A percentile compares a stretch with the other conserved stretches of the same genome.
phyloP scores from a whole-genome alignment of 192 early-diverging fungal species.

The Haplosporangium gracile region DNA sequence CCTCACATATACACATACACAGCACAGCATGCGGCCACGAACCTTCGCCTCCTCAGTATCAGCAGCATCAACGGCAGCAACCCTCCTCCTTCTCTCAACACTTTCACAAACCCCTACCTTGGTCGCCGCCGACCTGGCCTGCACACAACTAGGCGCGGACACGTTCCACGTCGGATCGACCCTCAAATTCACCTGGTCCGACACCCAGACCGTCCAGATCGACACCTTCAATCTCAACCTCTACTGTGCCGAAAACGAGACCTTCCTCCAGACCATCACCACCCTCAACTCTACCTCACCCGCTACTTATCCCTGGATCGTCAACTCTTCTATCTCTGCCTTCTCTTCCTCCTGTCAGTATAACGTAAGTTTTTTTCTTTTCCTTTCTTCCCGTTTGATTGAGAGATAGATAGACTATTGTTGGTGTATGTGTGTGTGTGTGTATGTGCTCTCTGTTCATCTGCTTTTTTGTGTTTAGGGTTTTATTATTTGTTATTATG shows the following conservation, averaged over 20 bases:
- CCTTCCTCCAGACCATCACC: slow-evolving; percentile 25
- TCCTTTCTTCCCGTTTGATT: background rate
- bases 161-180: slow-evolving; percentile 42
- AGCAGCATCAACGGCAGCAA: background rate
- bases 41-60: slow-evolving; percentile 6
- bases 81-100: background rate
- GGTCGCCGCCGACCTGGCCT: slow-evolving; percentile 25
- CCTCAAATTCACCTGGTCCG: slow-evolving; percentile 36
- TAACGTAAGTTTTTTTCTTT: slow-evolving; percentile 21
- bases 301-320: slow-evolving; percentile 22
- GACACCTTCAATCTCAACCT: slow-evolving; percentile 37
- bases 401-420: background rate
- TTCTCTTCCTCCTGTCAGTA: slow-evolving; percentile 6
- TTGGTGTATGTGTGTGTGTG: background rate
- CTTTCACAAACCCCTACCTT: slow-evolving; percentile 3
- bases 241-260: slow-evolving; percentile 34
- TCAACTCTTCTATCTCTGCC: slow-evolving; percentile 9
- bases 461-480: slow-evolving; percentile 9
- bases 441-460: background rate
- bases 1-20: background rate
- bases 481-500: background rate
- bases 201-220: slow-evolving; percentile 21
- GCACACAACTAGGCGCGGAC: slow-evolving; percentile 24
- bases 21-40: slow-evolving; percentile 24
- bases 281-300: slow-evolving; percentile 29